phyloP scores from a whole-genome alignment of 148 eudicot genomes.

The Nepenthes gracilis region DNA sequence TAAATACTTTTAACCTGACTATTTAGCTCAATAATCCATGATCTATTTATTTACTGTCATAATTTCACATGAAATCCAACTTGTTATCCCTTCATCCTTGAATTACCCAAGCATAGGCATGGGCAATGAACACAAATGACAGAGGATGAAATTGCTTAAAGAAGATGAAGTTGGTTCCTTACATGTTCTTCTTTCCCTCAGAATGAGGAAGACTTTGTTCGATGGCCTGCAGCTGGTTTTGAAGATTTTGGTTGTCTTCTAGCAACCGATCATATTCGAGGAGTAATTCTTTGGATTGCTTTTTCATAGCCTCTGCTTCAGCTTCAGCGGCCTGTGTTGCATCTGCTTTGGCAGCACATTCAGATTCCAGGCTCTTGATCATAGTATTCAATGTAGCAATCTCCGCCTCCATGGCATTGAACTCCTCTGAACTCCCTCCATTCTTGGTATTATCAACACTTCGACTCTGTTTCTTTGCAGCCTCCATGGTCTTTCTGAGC shows the following conservation, averaged over 20 bases:
- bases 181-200: background rate
- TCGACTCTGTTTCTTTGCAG: constrained; percentile 1
- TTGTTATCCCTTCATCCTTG: no score
- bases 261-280: background rate
- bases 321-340: constrained; percentile 1
- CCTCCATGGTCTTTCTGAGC: constrained; percentile 4
- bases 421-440: background rate
- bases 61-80: no score
- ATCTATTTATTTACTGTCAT: background rate
- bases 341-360: constrained; percentile 12
- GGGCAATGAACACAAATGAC: no score
- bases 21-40: no score
- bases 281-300: background rate
- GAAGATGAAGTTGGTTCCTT: background rate
- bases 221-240: background rate
- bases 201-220: background rate
- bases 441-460: background rate
- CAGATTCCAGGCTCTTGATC: background rate
- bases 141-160: background rate
- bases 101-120: no score
- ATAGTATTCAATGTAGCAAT: background rate
- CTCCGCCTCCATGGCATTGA: background rate
- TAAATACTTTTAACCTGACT: no score
- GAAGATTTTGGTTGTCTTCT: background rate
- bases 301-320: constrained; percentile 1